A percentile compares a stretch with the other conserved stretches of the same genome.
These are phyloP conservation scores for Irpex sp. DNA, from an alignment of 1,284 basidiomycete species.

Conservation along the genomic window DNA sequence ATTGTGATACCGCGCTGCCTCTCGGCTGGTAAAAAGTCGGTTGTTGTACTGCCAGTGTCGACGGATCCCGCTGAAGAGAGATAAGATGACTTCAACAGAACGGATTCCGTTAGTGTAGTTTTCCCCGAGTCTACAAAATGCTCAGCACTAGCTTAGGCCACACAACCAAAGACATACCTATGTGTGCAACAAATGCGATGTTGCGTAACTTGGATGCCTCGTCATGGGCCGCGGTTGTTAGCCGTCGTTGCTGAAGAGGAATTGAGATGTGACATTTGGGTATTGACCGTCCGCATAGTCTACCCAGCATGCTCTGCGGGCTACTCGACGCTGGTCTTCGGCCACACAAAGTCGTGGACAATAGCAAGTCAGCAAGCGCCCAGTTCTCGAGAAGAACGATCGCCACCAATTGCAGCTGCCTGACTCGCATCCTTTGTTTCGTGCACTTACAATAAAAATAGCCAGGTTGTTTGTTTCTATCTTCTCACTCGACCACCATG, in stretches of 20 bases:
- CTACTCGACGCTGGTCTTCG: neutral
- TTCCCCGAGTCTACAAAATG: constrained; percentile 73
- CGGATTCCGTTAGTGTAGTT: constrained; percentile 86
- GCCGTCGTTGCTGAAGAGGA: constrained; percentile 20
- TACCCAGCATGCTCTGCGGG: constrained; percentile 2
- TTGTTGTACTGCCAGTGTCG: constrained; percentile 86
- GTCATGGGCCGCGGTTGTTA: constrained; percentile 29
- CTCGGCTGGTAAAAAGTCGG: constrained; percentile 87
- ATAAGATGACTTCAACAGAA: constrained; percentile 72
- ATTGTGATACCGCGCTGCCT: constrained; percentile 88
- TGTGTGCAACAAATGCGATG: constrained; percentile 80
- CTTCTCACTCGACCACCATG: constrained; percentile 10
- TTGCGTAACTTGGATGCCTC: constrained; percentile 56
- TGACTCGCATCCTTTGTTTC: neutral
- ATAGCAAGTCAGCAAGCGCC: neutral
- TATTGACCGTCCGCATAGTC: constrained; percentile 8
- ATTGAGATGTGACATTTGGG: constrained; percentile 8
- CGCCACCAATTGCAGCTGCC: neutral
- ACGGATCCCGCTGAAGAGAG: constrained; percentile 75
- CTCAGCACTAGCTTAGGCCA: neutral
- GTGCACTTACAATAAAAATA: neutral
- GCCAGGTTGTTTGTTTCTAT: constrained; percentile 4
- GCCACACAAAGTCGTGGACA: neutral
- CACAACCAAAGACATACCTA: constrained; percentile 44
- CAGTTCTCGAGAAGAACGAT: neutral